phyloP scores from a whole-genome alignment of 2,329 filamentous ascomycete species.

The Fusarium mangiferae region DNA sequence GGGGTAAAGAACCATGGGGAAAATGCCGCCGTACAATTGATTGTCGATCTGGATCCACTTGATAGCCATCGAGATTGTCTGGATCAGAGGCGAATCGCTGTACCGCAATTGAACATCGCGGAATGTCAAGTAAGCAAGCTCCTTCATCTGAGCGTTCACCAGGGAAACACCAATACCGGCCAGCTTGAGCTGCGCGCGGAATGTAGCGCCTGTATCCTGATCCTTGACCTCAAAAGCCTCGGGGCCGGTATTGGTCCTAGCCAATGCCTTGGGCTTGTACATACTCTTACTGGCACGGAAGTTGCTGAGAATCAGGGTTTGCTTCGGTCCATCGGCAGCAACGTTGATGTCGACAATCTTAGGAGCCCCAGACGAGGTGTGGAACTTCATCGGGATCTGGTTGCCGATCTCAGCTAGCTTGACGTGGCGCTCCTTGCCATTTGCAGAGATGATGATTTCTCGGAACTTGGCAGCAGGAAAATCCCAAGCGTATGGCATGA shows the following conservation, averaged over 20 bases:
- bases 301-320: constrained; percentile 93
- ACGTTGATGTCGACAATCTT: constrained; percentile 98
- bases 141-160: constrained; percentile 90
- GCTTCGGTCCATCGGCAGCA: constrained; percentile 92
- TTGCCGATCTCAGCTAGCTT: constrained; percentile 98
- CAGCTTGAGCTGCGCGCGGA: constrained; percentile 87
- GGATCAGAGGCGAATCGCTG: constrained; percentile 91
- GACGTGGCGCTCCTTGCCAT: constrained; percentile 78
- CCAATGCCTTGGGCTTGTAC: constrained; percentile 72
- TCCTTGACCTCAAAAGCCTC: constrained; percentile 91
- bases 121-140: constrained; percentile 93
- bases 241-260: constrained; percentile 59
- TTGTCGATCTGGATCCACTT: constrained; percentile 99
- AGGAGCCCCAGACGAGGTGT: constrained; percentile 71
- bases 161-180: constrained; percentile 93
- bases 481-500: constrained; percentile 99
- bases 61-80: constrained; percentile 88
- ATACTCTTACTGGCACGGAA: constrained; percentile 93
- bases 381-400: constrained; percentile 91
- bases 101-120: constrained; percentile 91
- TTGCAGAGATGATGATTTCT: constrained; percentile 77
- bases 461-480: constrained; percentile 98
- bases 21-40: constrained; percentile 96
- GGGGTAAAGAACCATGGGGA: constrained; percentile 96
- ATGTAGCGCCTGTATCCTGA: constrained; percentile 85